Conservation (phyloP, 2,329 filamentous ascomycete species). For the Paraconiothyrium sp. region DNA sequence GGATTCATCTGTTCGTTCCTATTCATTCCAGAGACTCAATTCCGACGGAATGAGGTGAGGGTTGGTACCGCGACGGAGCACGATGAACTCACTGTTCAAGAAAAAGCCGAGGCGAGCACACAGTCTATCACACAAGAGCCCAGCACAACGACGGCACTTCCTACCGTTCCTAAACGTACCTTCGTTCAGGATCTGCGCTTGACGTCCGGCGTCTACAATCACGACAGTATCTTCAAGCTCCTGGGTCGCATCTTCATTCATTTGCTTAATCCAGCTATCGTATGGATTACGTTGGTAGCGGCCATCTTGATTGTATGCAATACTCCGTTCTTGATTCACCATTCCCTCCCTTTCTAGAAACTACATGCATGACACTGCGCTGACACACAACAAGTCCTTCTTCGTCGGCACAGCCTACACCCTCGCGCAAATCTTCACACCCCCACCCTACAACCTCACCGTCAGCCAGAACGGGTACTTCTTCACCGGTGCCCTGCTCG, state of each 20-base stretch:
- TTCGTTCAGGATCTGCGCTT: conserved; percentile 27
- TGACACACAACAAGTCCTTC: conserved; percentile 24
- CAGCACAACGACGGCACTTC: not conserved
- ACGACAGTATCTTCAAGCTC: conserved; percentile 27
- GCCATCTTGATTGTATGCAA: conserved; percentile 31
- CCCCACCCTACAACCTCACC: conserved; percentile 33
- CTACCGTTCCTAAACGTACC: conserved; percentile 17
- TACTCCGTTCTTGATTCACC: not conserved
- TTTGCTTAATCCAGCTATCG: conserved; percentile 32
- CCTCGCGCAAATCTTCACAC: conserved; percentile 33
- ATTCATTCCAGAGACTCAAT: conserved; percentile 43
- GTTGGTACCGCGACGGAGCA: not conserved
- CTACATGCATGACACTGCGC: not conserved
- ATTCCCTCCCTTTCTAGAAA: not conserved
- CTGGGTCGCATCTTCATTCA: conserved; percentile 30
- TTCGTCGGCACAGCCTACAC: conserved; percentile 38
- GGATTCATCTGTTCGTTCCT: conserved; percentile 35
- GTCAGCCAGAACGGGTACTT: conserved; percentile 37
- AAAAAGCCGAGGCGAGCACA: conserved; percentile 13
- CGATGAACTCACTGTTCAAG: not conserved
- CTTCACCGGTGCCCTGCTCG: conserved; percentile 35
- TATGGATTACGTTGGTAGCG: conserved; percentile 32
- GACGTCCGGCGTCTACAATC: conserved; percentile 26
- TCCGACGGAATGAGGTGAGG: conserved; percentile 11
- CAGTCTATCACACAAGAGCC: conserved; percentile 12